Base-by-base conservation (phyloP, 1,284 basidiomycete species). In the Malassezia globosa region DNA sequence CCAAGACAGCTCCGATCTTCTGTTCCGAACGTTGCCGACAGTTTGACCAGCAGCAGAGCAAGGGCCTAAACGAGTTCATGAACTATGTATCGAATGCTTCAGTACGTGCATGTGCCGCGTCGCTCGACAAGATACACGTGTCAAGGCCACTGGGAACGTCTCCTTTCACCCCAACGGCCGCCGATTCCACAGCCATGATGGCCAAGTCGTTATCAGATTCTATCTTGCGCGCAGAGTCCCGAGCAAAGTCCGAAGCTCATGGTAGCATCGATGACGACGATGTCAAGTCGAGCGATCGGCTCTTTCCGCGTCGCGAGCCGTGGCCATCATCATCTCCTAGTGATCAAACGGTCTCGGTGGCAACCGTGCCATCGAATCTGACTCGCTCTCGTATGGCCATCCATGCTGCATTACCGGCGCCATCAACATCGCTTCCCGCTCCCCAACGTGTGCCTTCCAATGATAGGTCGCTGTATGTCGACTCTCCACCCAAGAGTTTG, bases 21-120 rank as follows among this genome's bases (percentile, higher is more conserved):
- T 52, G 50, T 36, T 52, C 50, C 0, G 44, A 52, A 4, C 22
- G 8, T 10, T 52, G 50, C 31, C 23, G 44, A 14, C 21, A 35
- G n/a, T n/a, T 42, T 1, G 50, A 52, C 40, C 23, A 37, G 31
- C 36, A 35, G 40, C 38, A 37, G 16, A 24, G 33, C 34, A 23
- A 4, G 7, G 14, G 37, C 8, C 14, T 52, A 26, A 14, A 22
- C 34, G 50, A 52, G 44, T 42, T 52, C 29, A 16, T 52, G 44
- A 37, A 52, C 11, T 52, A 52, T 37, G 38, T 51, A 16, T 23
- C 41, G 27, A 19, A 21, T n/a, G 10, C 10, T 4, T 14, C 41
- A 1, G 21, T 31, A 10, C 19, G 3, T 14, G 16, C 18, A 3
- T 7, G 19, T 8, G 27, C 41, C 19, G 4, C 11, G 10, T 42